Evolutionary conservation across 495 filamentous ascomycete species (phyloP).

Genomic region (Coniosporium apollinis): DNA sequence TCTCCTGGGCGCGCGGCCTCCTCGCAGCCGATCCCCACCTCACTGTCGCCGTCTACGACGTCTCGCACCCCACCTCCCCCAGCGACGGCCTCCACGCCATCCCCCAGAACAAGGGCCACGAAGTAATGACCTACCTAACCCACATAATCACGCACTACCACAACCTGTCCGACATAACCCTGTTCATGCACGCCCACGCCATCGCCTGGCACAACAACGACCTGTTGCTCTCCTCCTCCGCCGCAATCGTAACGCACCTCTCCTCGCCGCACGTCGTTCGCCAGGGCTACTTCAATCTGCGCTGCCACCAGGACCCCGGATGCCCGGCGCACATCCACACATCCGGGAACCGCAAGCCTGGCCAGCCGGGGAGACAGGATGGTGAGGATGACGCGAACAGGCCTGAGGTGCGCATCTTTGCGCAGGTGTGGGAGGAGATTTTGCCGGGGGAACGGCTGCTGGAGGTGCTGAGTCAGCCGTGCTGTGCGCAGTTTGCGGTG

Average conservation of each 20-base stretch:
- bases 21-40: too few species aligned
- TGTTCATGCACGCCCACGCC: slow-evolving; percentile 3
- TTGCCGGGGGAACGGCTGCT: slow-evolving; percentile 1
- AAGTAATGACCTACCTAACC: slow-evolving; percentile 1
- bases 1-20: too few species aligned
- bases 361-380: background rate
- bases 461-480: slow-evolving; percentile 4
- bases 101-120: slow-evolving; percentile 4
- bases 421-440: background rate
- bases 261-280: slow-evolving; percentile 3
- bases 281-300: slow-evolving; percentile 4
- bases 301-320: slow-evolving; percentile 3
- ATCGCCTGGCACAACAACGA: slow-evolving; percentile 4
- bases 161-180: slow-evolving; percentile 1
- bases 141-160: slow-evolving; percentile 5
- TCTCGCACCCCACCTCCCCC: slow-evolving; percentile 1
- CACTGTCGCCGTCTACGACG: slow-evolving; percentile 2
- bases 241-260: background rate
- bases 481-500: slow-evolving; percentile 3
- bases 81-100: background rate
- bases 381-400: slow-evolving; percentile 1
- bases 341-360: background rate
- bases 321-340: slow-evolving; percentile 4
- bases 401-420: background rate
- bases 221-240: background rate